These are phyloP conservation scores for Willaertia magna DNA, from an alignment of 208 protist species.

Conservation along the genomic window DNA sequence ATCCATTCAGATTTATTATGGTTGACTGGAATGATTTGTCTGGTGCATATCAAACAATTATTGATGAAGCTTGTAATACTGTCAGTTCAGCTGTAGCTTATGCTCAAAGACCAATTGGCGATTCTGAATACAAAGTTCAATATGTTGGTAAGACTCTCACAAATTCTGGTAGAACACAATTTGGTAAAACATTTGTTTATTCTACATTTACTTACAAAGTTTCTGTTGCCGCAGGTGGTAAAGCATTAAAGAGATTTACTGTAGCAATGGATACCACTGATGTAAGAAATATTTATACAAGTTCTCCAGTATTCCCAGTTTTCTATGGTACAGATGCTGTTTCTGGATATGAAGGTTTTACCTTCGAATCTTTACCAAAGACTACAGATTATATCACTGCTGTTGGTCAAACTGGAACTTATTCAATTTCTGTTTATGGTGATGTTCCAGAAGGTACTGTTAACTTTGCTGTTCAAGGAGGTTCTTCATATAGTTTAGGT, in stretches of 20 bases:
- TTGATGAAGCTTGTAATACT: background rate
- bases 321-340: background rate
- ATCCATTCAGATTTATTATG: background rate
- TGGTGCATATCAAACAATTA: background rate
- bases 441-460: background rate
- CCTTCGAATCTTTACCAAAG: background rate
- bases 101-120: background rate
- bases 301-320: background rate
- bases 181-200: background rate
- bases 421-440: background rate
- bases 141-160: background rate
- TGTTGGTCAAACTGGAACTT: background rate
- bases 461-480: background rate
- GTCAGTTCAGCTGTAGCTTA: background rate
- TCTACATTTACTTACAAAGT: background rate
- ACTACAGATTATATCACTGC: background rate
- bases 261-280: background rate
- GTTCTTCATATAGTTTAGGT: background rate
- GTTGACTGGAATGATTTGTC: background rate
- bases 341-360: background rate
- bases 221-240: background rate
- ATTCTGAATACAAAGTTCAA: background rate
- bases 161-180: background rate
- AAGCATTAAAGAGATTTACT: background rate
- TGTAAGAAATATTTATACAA: background rate